phyloP scores from a whole-genome alignment of 2,329 filamentous ascomycete species.

The Neoscytalidium dimidiatum region DNA sequence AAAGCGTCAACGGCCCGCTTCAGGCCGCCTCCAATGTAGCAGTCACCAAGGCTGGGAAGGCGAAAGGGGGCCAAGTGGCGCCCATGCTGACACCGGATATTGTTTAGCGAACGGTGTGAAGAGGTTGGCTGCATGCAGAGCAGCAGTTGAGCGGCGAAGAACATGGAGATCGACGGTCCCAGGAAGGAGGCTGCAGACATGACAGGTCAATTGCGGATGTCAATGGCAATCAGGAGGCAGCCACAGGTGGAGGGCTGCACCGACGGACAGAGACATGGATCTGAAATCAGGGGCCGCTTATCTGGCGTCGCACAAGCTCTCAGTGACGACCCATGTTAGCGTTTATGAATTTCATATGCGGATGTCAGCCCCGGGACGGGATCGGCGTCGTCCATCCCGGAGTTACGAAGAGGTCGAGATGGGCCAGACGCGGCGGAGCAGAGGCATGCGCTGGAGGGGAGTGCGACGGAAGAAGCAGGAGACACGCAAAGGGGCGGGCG shows the following conservation, averaged over 20 bases:
- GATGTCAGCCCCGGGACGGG: constrained; percentile 6
- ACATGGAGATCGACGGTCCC: not conserved
- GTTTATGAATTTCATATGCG: constrained; percentile 4
- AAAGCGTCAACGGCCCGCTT: constrained; percentile 6
- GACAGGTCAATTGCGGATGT: not conserved
- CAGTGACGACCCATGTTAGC: not conserved
- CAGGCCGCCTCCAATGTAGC: constrained; percentile 11
- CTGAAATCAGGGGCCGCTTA: constrained; percentile 3
- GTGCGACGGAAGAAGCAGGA: not conserved
- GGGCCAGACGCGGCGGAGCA: not conserved
- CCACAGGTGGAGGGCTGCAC: not conserved
- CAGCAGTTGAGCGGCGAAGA: not conserved
- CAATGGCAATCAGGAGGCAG: not conserved
- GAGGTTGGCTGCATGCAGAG: not conserved
- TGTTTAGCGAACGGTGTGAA: not conserved
- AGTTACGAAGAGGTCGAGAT: not conserved
- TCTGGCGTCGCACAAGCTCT: not conserved
- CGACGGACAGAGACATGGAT: not conserved
- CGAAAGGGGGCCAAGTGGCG: constrained; percentile 5
- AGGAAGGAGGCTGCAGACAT: not conserved
- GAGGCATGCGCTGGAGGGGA: not conserved
- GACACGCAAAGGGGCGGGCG: not conserved
- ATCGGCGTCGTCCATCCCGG: not conserved
- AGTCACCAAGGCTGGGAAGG: not conserved
- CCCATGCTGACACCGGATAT: not conserved